These are phyloP conservation scores for Geosmithia flava DNA, from an alignment of 2,329 filamentous ascomycete genomes.

Conservation along the genomic window DNA sequence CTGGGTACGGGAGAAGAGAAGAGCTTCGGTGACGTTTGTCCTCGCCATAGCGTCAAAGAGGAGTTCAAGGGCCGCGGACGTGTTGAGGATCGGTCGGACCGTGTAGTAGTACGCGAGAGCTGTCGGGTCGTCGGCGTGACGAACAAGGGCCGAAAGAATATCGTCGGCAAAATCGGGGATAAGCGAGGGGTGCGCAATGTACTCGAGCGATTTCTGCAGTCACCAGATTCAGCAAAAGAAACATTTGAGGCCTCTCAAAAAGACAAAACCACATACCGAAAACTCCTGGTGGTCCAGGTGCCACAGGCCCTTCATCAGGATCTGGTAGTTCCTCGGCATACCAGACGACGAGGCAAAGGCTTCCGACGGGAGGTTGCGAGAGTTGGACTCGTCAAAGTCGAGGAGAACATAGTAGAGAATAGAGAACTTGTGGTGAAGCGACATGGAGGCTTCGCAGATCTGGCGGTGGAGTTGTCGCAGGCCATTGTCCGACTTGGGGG, in stretches of 20 bases:
- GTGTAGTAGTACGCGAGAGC: slow-evolving; percentile 70
- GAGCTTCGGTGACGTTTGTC: slow-evolving; percentile 58
- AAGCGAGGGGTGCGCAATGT: slow-evolving; percentile 67
- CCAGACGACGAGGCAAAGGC: slow-evolving; percentile 49
- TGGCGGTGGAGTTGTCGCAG: slow-evolving; percentile 59
- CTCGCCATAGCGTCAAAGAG: slow-evolving; percentile 58
- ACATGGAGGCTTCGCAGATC: slow-evolving; percentile 51
- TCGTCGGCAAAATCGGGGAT: slow-evolving; percentile 75
- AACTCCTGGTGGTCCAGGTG: slow-evolving; percentile 63
- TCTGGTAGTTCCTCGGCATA: slow-evolving; percentile 63
- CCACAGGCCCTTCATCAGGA: slow-evolving; percentile 76
- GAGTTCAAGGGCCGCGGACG: slow-evolving; percentile 45
- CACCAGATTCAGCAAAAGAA: slow-evolving; percentile 27
- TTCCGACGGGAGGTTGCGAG: slow-evolving; percentile 36
- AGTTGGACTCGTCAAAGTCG: slow-evolving; percentile 49
- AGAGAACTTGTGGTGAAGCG: slow-evolving; percentile 68
- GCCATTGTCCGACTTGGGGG: slow-evolving; percentile 56
- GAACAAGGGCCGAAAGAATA: slow-evolving; percentile 58
- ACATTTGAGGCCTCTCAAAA: not conserved
- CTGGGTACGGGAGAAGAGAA: slow-evolving; percentile 58
- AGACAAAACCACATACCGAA: slow-evolving; percentile 24
- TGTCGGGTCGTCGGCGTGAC: slow-evolving; percentile 47
- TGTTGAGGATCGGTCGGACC: slow-evolving; percentile 60
- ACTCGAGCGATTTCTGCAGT: slow-evolving; percentile 52
- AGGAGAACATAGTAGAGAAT: slow-evolving; percentile 75